These are phyloP conservation scores for Tulasnella sp. DNA, from an alignment of 768 basidiomycete species.

Conservation along the genomic window DNA sequence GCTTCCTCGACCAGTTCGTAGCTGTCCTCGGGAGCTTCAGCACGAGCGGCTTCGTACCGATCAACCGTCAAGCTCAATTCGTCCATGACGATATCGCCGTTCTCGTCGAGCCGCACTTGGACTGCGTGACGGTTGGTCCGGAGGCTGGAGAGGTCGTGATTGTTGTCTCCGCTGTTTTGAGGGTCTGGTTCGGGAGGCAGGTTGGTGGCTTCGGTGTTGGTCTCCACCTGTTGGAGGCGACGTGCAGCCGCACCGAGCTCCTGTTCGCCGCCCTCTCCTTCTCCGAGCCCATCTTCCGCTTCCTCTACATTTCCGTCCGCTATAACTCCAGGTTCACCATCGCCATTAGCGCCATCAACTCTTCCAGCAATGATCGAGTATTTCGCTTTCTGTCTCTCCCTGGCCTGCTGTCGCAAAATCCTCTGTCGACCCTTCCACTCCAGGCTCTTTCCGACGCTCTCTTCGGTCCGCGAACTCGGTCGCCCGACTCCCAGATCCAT, in stretches of 20 bases:
- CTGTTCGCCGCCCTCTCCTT: conserved; percentile 15
- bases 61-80: conserved; percentile 84
- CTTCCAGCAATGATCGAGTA: conserved; percentile 61
- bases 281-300: background rate
- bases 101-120: conserved; percentile 84
- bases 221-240: conserved; percentile 29
- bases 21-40: conserved; percentile 50
- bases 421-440: conserved; percentile 34
- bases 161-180: conserved; percentile 46
- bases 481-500: conserved; percentile 78
- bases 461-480: conserved; percentile 73
- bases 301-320: conserved; percentile 38
- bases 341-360: conserved; percentile 51
- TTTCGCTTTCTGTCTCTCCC: conserved; percentile 71
- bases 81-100: conserved; percentile 85
- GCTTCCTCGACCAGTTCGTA: conserved; percentile 56
- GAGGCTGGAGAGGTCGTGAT: conserved; percentile 61
- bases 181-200: conserved; percentile 12
- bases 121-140: conserved; percentile 75
- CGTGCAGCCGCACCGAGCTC: conserved; percentile 12
- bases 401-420: conserved; percentile 63
- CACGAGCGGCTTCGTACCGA: conserved; percentile 44
- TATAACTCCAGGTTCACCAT: conserved; percentile 43
- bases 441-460: conserved; percentile 52
- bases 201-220: conserved; percentile 34